Evolutionary conservation across 805 yeast species (phyloP), one percentile per base, ranked within the genome.

Genomic region (Starmera amethionina): DNA sequence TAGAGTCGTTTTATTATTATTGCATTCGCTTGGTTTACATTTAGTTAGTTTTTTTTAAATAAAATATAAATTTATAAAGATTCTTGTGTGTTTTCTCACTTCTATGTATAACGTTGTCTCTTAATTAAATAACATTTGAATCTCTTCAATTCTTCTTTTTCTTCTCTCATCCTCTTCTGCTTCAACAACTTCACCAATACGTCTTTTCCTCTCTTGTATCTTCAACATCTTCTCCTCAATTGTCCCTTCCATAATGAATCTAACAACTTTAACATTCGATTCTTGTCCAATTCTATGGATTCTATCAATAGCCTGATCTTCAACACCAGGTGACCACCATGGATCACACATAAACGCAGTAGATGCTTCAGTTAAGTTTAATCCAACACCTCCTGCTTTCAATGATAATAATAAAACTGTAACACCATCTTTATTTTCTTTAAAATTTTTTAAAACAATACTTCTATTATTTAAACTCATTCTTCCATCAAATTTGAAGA

Each of bases 321-420:
- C 96, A 40, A 82, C 77, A 37, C 95, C 85, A 36, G 86, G 94
- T 28, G 93, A 84, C 97, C 97, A 89, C 93, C 96, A 89, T 0
- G 97, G 96, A 53, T 89, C 97, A 86, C 90, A 82, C 74, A 89
- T 70, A 50, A 79, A 87, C 3, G 94, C 97, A 30, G 75, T 70
- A 0, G 85, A 81, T 0, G 97, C 95, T 38, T 80, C 76, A 0
- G 95, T 89, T 44, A 89, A 64, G 54, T 89, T 89, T 46, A 89
- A 66, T 0, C 97, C 97, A 11, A 88, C 96, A 8, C 97, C 97
- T 19, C 97, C 97, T 1, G 96, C 95, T 58, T 87, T 89, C 46
- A 88, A 62, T 8, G 95, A 82, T 15, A 89, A 56, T 18, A 89
- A 62, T 10, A 89, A 56, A 2, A 89, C 71, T 4, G 72, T 68